A percentile compares a stretch with the other conserved stretches of the same genome.
These are phyloP conservation scores for Agroathelia rolfsii DNA, from an alignment of 1,284 basidiomycete species.

Conservation along the genomic window DNA sequence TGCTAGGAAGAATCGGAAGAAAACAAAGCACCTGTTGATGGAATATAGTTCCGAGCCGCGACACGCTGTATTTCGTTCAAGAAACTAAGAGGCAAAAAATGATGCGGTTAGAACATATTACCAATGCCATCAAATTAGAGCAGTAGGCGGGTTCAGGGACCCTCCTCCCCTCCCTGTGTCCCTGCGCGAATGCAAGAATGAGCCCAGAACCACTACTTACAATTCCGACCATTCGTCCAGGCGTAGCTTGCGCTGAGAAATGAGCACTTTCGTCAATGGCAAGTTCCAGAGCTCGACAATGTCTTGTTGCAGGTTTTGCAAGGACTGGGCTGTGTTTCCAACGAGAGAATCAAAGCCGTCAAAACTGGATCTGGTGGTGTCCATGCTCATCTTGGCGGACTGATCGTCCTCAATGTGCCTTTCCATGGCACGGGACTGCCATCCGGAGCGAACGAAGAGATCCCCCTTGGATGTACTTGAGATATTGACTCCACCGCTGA, in stretches of 20 bases:
- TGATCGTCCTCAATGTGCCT: constrained; percentile 22
- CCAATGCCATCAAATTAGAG: constrained; percentile 4
- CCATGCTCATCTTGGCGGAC: constrained; percentile 24
- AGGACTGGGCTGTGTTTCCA: no score
- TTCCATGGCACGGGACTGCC: constrained; percentile 35
- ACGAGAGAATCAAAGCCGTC: constrained; percentile 37
- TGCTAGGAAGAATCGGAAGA: background rate
- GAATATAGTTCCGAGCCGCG: constrained; percentile 56
- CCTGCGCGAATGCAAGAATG: no score
- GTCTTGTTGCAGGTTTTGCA: constrained; percentile 37
- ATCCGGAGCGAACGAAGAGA: constrained; percentile 59
- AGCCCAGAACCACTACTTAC: constrained; percentile 30
- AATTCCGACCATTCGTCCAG: constrained; percentile 70
- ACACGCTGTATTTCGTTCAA: constrained; percentile 56
- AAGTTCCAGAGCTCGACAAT: constrained; percentile 60
- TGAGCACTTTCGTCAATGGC: constrained; percentile 45
- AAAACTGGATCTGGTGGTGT: constrained; percentile 44
- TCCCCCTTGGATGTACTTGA: constrained; percentile 45
- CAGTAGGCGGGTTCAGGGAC: no score
- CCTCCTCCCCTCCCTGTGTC: no score
- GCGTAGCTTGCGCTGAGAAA: constrained; percentile 48
- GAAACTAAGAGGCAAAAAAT: constrained; percentile 37
- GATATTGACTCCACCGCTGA: constrained; percentile 53
- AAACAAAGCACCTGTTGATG: constrained; percentile 47
- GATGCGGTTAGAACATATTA: constrained; percentile 7